phyloP scores from a whole-genome alignment of 768 basidiomycete genomes.

The Podaxis carcinomalis region DNA sequence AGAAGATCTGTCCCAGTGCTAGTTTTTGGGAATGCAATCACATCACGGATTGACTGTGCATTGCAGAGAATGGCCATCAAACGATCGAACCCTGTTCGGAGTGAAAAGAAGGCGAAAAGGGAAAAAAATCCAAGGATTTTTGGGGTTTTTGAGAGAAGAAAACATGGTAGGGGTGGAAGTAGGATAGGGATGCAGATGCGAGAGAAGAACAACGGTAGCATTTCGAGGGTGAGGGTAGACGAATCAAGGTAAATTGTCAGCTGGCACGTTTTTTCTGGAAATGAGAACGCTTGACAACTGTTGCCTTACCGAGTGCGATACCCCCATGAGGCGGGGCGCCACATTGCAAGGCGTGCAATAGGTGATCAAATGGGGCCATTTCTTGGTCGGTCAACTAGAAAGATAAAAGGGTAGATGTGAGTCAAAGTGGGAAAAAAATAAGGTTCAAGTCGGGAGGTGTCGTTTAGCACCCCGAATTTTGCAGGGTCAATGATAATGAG shows the following conservation, averaged over 20 bases:
- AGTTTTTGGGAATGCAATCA: conserved; percentile 96
- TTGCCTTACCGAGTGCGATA: conserved; percentile 74
- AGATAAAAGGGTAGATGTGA: conserved; percentile 2
- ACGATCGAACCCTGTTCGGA: conserved; percentile 77
- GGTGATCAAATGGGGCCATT: conserved; percentile 72
- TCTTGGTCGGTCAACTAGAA: conserved; percentile 69
- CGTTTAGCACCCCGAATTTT: neutral
- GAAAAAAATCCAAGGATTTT: neutral
- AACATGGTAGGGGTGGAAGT: neutral
- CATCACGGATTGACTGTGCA: conserved; percentile 85
- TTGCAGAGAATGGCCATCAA: conserved; percentile 89
- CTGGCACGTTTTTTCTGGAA: conserved; percentile 1
- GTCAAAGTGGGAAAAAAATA: conserved; percentile 10
- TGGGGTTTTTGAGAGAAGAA: conserved; percentile 13
- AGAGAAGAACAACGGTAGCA: neutral
- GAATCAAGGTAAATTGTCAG: conserved; percentile 1
- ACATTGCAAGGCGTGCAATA: conserved; percentile 80
- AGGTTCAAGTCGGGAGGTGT: neutral
- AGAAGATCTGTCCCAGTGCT: conserved; percentile 79
- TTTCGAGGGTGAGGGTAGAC: conserved; percentile 2
- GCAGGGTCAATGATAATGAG: neutral
- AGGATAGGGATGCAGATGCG: neutral
- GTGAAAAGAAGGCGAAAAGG: conserved; percentile 3
- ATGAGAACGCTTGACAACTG: conserved; percentile 6
- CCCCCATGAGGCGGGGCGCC: conserved; percentile 97